A percentile compares a stretch with the other conserved stretches of the same genome.
Evolutionary conservation across 495 filamentous ascomycete genomes (phyloP).

Genomic region (Glonium stellatum): DNA sequence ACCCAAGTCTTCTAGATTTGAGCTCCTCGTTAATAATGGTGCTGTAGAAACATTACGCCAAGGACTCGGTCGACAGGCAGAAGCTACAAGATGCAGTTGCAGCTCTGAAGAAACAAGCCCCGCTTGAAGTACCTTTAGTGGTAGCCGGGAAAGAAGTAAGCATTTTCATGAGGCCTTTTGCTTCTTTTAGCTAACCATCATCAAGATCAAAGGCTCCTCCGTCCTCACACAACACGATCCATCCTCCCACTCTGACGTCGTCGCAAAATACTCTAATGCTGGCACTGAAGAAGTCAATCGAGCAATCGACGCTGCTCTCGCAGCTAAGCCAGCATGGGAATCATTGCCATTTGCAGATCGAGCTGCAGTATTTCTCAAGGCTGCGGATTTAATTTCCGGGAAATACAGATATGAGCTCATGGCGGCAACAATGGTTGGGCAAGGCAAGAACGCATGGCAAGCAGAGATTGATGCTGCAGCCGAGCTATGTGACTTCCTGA

Average conservation of each 20-base stretch:
- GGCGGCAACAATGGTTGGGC: conserved; percentile 87
- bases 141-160: conserved; percentile 69
- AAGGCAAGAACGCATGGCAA: conserved; percentile 95
- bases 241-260: conserved; percentile 57
- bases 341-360: conserved; percentile 76
- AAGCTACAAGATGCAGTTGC: conserved; percentile 64
- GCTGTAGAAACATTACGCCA: conserved; percentile 73
- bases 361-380: conserved; percentile 90
- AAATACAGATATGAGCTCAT: conserved; percentile 93
- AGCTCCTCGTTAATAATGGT: not conserved
- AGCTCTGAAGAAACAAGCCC: conserved; percentile 49
- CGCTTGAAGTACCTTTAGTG: conserved; percentile 68
- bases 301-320: conserved; percentile 75
- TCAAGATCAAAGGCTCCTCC: conserved; percentile 46
- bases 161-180: not conserved
- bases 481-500: conserved; percentile 82
- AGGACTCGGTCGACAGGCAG: conserved; percentile 69
- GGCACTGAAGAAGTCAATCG: conserved; percentile 59
- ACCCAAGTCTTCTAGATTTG: not conserved
- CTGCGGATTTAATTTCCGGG: conserved; percentile 75
- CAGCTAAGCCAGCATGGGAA: conserved; percentile 76
- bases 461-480: conserved; percentile 94
- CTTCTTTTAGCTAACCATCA: conserved; percentile 7
- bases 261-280: conserved; percentile 77
- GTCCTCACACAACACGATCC: conserved; percentile 63